Percentiles rank a stretch among this genome's conserved stretches.
Evolutionary conservation across 2,329 filamentous ascomycete species (phyloP).

Genomic region (Xylaria sp.): DNA sequence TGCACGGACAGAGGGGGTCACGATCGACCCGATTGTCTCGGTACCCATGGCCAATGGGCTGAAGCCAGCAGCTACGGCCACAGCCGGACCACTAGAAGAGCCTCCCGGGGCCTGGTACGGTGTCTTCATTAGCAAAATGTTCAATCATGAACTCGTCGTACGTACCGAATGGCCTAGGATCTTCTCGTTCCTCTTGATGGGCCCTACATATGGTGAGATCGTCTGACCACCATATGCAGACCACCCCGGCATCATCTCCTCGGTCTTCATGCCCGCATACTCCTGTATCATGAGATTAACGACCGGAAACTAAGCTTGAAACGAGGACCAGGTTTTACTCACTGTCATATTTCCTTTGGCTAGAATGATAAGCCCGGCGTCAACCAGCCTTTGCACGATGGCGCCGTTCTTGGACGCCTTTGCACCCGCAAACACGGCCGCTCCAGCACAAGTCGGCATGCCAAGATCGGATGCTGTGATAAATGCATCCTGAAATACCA

Average conservation of each 20-base stretch:
- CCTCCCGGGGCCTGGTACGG: not conserved
- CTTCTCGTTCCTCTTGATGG: constrained; percentile 1
- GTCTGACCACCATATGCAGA: not conserved
- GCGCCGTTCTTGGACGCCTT: not conserved
- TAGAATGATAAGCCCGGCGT: not conserved
- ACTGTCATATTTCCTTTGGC: constrained; percentile 5
- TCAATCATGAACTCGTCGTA: no score
- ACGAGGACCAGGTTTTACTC: not conserved
- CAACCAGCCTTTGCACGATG: not conserved
- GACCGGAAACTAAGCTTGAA: no score
- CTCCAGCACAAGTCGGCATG: constrained; percentile 3
- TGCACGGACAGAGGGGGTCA: not conserved
- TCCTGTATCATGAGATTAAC: not conserved
- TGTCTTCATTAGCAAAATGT: not conserved
- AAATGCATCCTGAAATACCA: not conserved
- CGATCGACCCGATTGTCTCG: constrained; percentile 2
- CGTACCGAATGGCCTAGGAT: not conserved
- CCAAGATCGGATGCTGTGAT: not conserved
- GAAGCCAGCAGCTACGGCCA: not conserved
- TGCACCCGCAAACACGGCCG: constrained; percentile 1
- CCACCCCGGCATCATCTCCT: constrained; percentile 1
- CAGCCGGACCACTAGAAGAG: not conserved
- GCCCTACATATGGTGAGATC: not conserved
- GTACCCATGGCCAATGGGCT: not conserved
- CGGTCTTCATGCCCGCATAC: not conserved